Base-by-base conservation (phyloP, 2,329 filamentous ascomycete species). In the Arthrobotrys pseudoclavata region DNA sequence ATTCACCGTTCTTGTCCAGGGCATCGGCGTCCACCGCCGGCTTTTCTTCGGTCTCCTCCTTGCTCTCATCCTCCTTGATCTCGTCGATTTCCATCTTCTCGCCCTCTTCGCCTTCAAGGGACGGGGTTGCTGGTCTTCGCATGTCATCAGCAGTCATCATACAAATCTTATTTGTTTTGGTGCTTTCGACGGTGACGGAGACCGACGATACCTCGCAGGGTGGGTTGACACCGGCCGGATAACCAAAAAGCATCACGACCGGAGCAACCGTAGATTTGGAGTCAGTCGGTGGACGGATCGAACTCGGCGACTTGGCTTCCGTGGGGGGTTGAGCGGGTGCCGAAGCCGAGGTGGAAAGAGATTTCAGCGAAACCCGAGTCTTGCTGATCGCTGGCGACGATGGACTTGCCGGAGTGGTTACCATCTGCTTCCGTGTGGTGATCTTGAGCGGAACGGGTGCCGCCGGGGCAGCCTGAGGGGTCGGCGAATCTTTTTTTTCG, bases 91-190 rank as follows among this genome's bases (percentile, higher is more conserved):
- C 75, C 75, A 72, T 78, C 53, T 64, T 72, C 13, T 68, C 69
- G 6, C 34, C 42, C n/a, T 78, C 69, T 13, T 66, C 75, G 1
- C 47, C 69, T 13, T 79, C 69, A 2, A 47, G 63, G 6, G 67
- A 12, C 15, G 74, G 74, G 3, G 52, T 77, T 2, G 67, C 67
- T 7, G 74, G 74, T 31, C 67, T 60, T 55, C 74, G 26, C 74
- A 77, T 77, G 24, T 77, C 74, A 3, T 68, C 74, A 0, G 74
- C 74, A 13, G 74, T 77, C 74, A 77, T 77, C 74, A 77, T 77
- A 37, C 74, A 77, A 34, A 77, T 77, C 47, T 69, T 77, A 50
- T 62, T 63, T 5, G 74, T 77, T 37, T 67, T 71, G 5, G 74
- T 71, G 47, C 67, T 77, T 34, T 77, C 74, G 5, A 77, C 74